A percentile compares a stretch with the other conserved stretches of the same genome.
Conservation (phyloP, 2,329 filamentous ascomycete species). For the Xylaria polymorpha region DNA sequence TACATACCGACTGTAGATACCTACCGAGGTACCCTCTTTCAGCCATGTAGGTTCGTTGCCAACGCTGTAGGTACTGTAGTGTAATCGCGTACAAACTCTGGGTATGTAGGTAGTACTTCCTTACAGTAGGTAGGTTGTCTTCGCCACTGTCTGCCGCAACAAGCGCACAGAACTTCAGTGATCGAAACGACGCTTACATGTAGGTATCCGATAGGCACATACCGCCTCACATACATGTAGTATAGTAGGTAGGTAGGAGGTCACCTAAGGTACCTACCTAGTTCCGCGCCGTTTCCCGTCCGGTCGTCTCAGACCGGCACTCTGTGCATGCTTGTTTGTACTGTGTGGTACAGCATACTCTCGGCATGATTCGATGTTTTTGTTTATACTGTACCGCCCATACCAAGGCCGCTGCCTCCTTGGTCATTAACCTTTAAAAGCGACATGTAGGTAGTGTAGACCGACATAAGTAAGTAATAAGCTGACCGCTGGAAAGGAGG, state of each 20-base stretch:
- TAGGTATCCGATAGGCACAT: slow-evolving; percentile 19
- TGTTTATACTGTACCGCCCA: slow-evolving; percentile 6
- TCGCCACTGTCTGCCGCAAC: slow-evolving; percentile 27
- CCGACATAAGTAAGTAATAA: slow-evolving; percentile 2
- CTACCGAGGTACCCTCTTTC: neutral
- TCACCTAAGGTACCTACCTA: neutral
- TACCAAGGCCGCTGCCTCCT: slow-evolving; percentile 1
- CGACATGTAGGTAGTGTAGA: neutral
- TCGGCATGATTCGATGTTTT: slow-evolving; percentile 14
- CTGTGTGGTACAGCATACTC: slow-evolving; percentile 1
- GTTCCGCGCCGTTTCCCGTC: neutral
- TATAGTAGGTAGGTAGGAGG: slow-evolving; percentile 1
- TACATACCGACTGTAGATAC: neutral
- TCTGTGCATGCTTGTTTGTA: neutral
- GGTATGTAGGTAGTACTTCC: neutral
- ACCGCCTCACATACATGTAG: neutral
- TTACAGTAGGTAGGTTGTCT: too few relatives aligned
- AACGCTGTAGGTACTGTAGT: too few relatives aligned
- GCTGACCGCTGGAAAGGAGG: slow-evolving; percentile 26
- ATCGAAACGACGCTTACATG: neutral
- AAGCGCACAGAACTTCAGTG: slow-evolving; percentile 28
- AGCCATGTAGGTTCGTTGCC: slow-evolving; percentile 11
- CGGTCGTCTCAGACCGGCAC: neutral
- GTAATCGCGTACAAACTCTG: slow-evolving; percentile 18
- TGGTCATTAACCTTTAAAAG: neutral